A percentile compares a stretch with the other conserved stretches of the same genome.
phyloP scores from a whole-genome alignment of 2,329 filamentous ascomycete species.

The Chrysoporthe austroafricana region DNA sequence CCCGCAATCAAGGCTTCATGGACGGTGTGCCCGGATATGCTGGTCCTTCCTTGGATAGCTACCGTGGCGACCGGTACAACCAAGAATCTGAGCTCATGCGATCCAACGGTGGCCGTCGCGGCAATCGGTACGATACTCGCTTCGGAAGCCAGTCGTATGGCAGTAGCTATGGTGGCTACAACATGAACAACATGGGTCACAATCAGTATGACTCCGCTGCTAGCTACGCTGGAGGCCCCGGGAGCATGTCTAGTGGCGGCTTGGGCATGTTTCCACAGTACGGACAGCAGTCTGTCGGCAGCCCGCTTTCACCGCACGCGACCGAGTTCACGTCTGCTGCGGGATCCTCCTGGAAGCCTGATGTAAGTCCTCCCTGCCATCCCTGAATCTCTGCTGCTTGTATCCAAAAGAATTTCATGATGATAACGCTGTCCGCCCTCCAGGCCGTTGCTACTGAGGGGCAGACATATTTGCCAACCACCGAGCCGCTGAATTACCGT shows the following conservation, averaged over 20 bases:
- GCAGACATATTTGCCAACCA: conserved; percentile 81
- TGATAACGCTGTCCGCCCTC: conserved; percentile 32
- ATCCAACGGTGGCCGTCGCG: conserved; percentile 47
- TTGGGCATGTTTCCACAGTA: conserved; percentile 53
- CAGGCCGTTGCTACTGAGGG: conserved; percentile 58
- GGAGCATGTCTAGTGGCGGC: conserved; percentile 41
- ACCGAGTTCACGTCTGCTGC: conserved; percentile 69
- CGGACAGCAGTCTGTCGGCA: conserved; percentile 62
- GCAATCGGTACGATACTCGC: conserved; percentile 50
- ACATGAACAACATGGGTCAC: conserved; percentile 35
- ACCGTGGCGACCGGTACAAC: conserved; percentile 50
- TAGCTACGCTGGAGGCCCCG: conserved; percentile 34
- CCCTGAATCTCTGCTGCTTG: conserved; percentile 7
- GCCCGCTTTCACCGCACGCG: conserved; percentile 72
- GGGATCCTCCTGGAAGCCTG: conserved; percentile 56
- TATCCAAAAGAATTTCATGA: conserved; percentile 26
- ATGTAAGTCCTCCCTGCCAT: conserved; percentile 44
- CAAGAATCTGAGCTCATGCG: conserved; percentile 55
- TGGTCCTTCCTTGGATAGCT: conserved; percentile 43
- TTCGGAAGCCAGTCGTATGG: conserved; percentile 38
- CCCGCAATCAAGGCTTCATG: conserved; percentile 45
- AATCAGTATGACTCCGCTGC: conserved; percentile 35
- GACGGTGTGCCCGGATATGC: conserved; percentile 44
- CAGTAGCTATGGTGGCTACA: conserved; percentile 43
- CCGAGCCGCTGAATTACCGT: conserved; percentile 94